phyloP scores from a whole-genome alignment of 352 stramenopile genomes.

The Pythium phragmiticola region DNA sequence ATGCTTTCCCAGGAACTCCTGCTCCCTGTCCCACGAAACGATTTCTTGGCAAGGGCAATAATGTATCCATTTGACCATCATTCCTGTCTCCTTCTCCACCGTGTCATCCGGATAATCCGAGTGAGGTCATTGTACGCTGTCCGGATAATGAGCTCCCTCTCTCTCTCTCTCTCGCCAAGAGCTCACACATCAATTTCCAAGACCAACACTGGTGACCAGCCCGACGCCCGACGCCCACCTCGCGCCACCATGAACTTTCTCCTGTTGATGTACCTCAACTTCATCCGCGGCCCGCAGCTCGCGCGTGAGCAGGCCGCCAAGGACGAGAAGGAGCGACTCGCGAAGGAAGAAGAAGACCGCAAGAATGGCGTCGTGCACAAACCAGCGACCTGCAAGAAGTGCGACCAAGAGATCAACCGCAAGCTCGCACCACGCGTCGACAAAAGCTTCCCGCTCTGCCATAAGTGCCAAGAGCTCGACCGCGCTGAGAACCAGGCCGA shows the following conservation, averaged over 20 bases:
- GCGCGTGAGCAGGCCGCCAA: constrained; percentile 44
- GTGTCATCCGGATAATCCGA: constrained; percentile 14
- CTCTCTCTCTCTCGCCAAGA: constrained; percentile 1
- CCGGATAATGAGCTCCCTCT: constrained; percentile 8
- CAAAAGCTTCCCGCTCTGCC: constrained; percentile 36
- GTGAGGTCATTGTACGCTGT: neutral
- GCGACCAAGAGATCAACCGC: constrained; percentile 49
- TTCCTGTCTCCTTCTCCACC: neutral
- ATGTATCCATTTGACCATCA: constrained; percentile 17
- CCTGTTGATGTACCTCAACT: constrained; percentile 75
- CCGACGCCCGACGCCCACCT: neutral
- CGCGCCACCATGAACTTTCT: constrained; percentile 62
- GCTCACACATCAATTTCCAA: constrained; percentile 11
- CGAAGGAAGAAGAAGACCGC: constrained; percentile 47
- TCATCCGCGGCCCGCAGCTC: constrained; percentile 64
- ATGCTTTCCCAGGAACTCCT: neutral
- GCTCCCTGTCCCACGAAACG: neutral
- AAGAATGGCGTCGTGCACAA: constrained; percentile 43
- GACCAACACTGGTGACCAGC: constrained; percentile 6
- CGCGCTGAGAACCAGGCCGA: constrained; percentile 20
- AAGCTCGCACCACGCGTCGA: constrained; percentile 30
- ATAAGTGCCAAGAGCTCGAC: constrained; percentile 36
- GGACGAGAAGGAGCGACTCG: constrained; percentile 49
- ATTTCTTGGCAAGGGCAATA: neutral
- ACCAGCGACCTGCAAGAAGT: constrained; percentile 73